Evolutionary conservation across 1,284 basidiomycete genomes (phyloP), one percentile per base, ranked within the genome.

Genomic region (Cryptococcus depauperatus): DNA sequence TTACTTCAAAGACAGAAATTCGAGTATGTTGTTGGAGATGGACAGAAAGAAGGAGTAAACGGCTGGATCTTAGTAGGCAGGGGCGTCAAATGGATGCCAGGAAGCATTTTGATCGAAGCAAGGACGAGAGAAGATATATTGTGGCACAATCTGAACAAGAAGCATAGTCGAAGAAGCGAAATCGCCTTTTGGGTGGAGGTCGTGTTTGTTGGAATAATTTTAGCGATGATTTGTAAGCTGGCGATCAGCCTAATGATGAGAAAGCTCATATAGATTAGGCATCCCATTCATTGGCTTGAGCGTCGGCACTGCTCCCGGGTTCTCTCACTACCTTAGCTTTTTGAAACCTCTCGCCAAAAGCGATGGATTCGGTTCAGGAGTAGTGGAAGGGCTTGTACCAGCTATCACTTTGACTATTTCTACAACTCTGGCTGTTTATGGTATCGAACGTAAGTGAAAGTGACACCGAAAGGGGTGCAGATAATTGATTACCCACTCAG

Each of bases 41-140:
- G n/a, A n/a, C n/a, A 81, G 82, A 7, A 77, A 79, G 37, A 84
- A 41, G 48, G 4, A 73, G 73, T 19, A 14, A 23, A 16, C 53
- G 85, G 85, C 0, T 87, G 84, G 83, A 62, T 89, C 35, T 67
- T 88, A 55, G 75, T 85, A 27, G 85, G 85, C 3, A 73, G 78
- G 19, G 83, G 83, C 0, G 61, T 86, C 45, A 66, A 77, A 42
- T 76, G 76, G 53, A 64, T 87, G n/a, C 79, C 77, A 11, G 78
- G 78, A 1, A 70, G 83, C 4, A 70, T 83, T 58, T 66, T 82
- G 26, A 84, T 89, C 23, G 79, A 84, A 56, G 85, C 84, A 1
- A 71, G 81, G 37, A 80, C 82, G 11, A 85, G 83, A 63, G 84
- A 87, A 56, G 85, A 87, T 60, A 78, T 89, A 25, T 66, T 82